Base-by-base conservation (phyloP, 176 grass and related monocot species). In the Secale cereale region DNA sequence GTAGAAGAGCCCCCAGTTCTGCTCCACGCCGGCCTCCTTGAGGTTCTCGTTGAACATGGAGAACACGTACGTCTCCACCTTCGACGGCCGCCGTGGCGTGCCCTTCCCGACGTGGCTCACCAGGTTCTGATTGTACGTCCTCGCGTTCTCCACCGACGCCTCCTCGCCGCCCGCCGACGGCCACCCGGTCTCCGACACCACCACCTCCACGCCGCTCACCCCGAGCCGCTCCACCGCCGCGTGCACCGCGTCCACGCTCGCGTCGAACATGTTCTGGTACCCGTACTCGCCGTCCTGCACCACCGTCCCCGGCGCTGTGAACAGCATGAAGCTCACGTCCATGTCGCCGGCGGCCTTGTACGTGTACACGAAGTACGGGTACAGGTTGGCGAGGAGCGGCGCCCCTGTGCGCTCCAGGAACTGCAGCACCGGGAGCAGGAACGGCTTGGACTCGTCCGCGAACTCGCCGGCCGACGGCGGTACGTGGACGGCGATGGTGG, bases 11-110 rank as follows among this genome's bases (percentile, higher is more conserved):
- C 94, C 94, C 56, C 86, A 97, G 62, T 90, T 84, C 83, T 80
- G 54, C 64, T 92, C 88, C 5, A 88, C 74, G 3, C 50, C 71
- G 1, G 35, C 7, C 2, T 75, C 54, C 74, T 94, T 94, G 61
- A 62, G 40, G 63, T 94, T 62, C 88, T 97, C 92, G 32, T 97
- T 87, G 85, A 97, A 97, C 90, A 97, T 83, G 26, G 85, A 78
- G 72, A 90, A 97, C 2, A 97, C 74, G 79, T 92, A 94, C 8
- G 91, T 77, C 86, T 97, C 92, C 2, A 90, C 59, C 29, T 17
- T 6, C 40, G 85, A 43, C 0, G 87, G 77, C 19, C 73, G 85
- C 83, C 82, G 67, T 12, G 94, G 94, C 72, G 94, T 94, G 40
- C 92, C 94, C 50, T 32, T 29, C 0, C 29, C 3, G 0, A 97